Evolutionary conservation across 305 asterid species (phyloP).

Genomic region (Fraxinus velutina): DNA sequence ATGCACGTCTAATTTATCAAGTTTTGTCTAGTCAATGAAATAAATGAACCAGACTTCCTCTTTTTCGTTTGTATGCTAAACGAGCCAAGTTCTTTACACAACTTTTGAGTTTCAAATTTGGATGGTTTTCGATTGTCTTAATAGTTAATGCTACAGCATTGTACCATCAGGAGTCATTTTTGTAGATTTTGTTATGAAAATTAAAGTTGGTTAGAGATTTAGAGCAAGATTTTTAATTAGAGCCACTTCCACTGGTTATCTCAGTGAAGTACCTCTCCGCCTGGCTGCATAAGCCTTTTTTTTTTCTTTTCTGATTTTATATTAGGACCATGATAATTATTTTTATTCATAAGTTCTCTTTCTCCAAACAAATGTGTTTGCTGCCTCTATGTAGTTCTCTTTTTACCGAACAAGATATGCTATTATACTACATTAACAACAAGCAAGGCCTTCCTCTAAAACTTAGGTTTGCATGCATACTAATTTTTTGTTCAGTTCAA

Average conservation of each 20-base stretch:
- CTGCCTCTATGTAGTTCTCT: not conserved
- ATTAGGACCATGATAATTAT: not conserved
- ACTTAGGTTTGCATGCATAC: not conserved
- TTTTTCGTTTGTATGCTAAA: not conserved
- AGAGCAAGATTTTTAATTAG: not conserved
- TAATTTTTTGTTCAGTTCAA: not conserved
- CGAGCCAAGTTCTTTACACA: not conserved
- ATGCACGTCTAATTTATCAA: not conserved
- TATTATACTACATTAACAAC: not conserved
- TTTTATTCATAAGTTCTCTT: not conserved
- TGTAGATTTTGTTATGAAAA: not conserved
- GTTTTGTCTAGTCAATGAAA: not conserved
- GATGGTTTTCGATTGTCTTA: not conserved
- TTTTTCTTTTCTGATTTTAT: not conserved
- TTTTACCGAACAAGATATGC: not conserved
- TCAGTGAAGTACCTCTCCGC: not conserved
- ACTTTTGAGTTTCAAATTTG: not conserved
- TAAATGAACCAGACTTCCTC: not conserved
- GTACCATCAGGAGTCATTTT: not conserved
- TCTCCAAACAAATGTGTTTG: not conserved
- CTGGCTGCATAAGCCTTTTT: not conserved
- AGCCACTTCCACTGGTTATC: conserved; percentile 9
- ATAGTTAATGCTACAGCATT: not conserved
- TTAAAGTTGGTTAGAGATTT: not conserved
- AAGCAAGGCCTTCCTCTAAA: not conserved